Percentiles rank a stretch among this genome's conserved stretches.
phyloP scores from a whole-genome alignment of 2,329 filamentous ascomycete species.

The Sclerotinia sclerotiorum region DNA sequence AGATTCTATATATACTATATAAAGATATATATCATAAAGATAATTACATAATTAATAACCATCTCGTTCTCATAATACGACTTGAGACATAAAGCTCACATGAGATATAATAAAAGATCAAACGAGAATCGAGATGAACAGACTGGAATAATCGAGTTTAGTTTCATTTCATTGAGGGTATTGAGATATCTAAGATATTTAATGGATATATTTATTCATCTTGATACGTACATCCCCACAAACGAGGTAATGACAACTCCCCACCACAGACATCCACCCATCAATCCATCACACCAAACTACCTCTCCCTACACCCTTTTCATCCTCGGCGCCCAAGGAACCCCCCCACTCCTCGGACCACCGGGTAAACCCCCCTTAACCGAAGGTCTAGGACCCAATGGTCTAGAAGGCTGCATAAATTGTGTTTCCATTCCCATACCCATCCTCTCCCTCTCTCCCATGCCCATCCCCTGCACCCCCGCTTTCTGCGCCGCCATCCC shows the following conservation, averaged over 20 bases:
- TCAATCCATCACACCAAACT: neutral
- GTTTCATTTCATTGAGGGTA: neutral
- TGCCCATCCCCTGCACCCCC: neutral
- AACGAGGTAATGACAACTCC: neutral
- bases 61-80: too few relatives aligned
- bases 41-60: too few relatives aligned
- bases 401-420: neutral
- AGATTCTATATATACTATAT: too few relatives aligned
- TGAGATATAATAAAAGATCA: too few relatives aligned
- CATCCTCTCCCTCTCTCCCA: too few relatives aligned
- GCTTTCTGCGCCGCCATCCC: constrained; percentile 25
- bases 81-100: too few relatives aligned
- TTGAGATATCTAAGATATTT: too few relatives aligned
- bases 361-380: constrained; percentile 21
- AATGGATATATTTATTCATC: too few relatives aligned
- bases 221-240: too few relatives aligned
- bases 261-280: neutral
- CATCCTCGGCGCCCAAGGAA: constrained; percentile 15
- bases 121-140: neutral
- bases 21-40: too few relatives aligned
- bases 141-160: neutral
- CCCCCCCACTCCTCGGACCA: constrained; percentile 21
- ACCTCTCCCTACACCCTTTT: neutral
- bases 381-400: constrained; percentile 8
- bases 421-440: neutral